These are phyloP conservation scores for Salvia rosmarinus DNA, from an alignment of 257 asterid genomes.

Conservation along the genomic window DNA sequence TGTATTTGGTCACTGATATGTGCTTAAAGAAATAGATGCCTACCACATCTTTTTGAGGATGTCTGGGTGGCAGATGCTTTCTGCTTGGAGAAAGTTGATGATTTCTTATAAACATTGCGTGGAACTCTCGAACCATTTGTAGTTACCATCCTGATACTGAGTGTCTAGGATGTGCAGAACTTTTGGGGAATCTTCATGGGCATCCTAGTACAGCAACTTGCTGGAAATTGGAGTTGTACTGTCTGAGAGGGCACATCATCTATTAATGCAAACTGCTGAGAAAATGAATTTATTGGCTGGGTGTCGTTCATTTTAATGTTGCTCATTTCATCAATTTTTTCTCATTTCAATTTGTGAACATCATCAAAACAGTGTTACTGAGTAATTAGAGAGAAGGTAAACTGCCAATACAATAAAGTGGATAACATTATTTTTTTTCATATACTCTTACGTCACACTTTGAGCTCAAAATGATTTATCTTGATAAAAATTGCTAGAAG, in stretches of 20 bases:
- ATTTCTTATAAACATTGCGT: background rate
- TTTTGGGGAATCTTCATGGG: background rate
- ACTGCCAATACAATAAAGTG: background rate
- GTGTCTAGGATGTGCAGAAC: background rate
- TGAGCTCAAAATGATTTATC: background rate
- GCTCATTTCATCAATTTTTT: background rate
- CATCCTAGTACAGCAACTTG: conserved; percentile 8
- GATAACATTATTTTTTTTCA: background rate
- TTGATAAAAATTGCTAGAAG: background rate
- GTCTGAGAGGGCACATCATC: background rate
- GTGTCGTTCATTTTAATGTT: conserved; percentile 5
- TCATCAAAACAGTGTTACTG: background rate
- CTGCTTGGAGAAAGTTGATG: conserved; percentile 2
- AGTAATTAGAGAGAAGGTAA: background rate
- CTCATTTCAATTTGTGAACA: background rate
- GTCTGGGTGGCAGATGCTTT: background rate
- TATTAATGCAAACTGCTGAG: background rate
- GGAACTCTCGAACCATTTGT: background rate
- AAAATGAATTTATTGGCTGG: conserved; percentile 16
- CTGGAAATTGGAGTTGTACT: conserved; percentile 9
- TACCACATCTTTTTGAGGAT: background rate
- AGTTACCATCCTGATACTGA: background rate
- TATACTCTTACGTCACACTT: background rate
- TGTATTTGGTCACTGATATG: background rate
- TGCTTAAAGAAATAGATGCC: background rate